These are phyloP conservation scores for Naganishia friedmannii DNA, from an alignment of 768 basidiomycete species.

Conservation along the genomic window DNA sequence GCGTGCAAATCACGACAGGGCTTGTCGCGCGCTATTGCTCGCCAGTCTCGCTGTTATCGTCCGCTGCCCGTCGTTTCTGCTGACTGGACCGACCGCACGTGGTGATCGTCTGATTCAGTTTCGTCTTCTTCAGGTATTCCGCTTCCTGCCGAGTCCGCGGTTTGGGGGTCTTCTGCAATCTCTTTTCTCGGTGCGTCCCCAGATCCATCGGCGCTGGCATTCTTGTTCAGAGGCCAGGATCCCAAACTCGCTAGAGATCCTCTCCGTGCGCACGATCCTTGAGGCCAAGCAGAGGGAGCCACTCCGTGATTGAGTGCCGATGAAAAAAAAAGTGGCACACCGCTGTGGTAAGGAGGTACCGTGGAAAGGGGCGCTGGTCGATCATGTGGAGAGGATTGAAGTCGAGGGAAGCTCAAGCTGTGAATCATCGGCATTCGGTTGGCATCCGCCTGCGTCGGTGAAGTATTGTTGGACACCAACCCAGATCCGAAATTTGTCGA, in stretches of 20 bases:
- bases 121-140: background rate
- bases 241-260: background rate
- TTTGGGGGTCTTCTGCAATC: background rate
- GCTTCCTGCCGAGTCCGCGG: background rate
- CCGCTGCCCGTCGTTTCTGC: background rate
- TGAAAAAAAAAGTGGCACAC: background rate
- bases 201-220: background rate
- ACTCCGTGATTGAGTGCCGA: background rate
- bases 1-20: background rate
- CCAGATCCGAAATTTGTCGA: background rate
- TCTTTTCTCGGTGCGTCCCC: background rate
- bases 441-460: background rate
- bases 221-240: background rate
- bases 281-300: background rate
- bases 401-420: background rate
- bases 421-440: slow-evolving; percentile 11
- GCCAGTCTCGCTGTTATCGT: background rate
- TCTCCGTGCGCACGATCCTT: background rate
- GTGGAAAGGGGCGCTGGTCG: background rate
- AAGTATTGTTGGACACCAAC: background rate
- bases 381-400: background rate
- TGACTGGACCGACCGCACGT: background rate
- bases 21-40: background rate
- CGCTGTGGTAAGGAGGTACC: background rate
- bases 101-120: background rate